phyloP scores from a whole-genome alignment of 1,284 basidiomycete genomes.

The Ganoderma sinense region DNA sequence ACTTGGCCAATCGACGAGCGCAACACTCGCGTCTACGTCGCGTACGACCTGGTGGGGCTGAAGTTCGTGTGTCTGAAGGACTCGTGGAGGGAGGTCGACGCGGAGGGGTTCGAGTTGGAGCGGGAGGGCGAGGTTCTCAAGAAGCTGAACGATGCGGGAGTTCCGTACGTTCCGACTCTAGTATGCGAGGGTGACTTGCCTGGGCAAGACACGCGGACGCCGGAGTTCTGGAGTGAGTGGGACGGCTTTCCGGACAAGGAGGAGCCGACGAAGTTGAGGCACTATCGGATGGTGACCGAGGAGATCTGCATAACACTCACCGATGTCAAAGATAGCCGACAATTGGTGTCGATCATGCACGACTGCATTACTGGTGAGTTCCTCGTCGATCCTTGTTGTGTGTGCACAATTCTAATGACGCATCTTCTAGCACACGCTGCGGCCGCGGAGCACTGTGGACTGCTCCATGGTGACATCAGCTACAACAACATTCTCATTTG shows the following conservation, averaged over 20 bases:
- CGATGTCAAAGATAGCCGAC: background rate
- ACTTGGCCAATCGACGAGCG: background rate
- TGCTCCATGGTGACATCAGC: conserved; percentile 22
- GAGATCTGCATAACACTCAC: background rate
- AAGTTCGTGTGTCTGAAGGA: conserved; percentile 22
- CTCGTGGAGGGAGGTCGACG: conserved; percentile 6
- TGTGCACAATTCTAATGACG: background rate
- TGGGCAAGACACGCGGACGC: conserved; percentile 1
- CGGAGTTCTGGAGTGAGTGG: background rate
- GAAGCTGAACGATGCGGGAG: conserved; percentile 10
- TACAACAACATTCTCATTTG: conserved; percentile 10
- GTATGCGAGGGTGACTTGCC: conserved; percentile 14
- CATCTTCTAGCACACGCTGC: conserved; percentile 5
- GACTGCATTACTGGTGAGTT: conserved; percentile 2
- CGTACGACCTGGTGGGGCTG: conserved; percentile 3
- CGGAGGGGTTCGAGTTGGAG: background rate
- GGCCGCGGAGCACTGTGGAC: conserved; percentile 1
- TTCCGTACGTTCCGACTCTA: conserved; percentile 16
- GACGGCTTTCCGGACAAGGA: background rate
- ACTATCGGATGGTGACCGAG: background rate
- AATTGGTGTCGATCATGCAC: background rate
- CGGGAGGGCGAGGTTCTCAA: conserved; percentile 9
- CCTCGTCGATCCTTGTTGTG: too few species aligned
- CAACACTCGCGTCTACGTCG: conserved; percentile 11
- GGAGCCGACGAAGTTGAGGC: background rate